Evolutionary conservation across 495 filamentous ascomycete species (phyloP).

Genomic region (Immersiella caudata): DNA sequence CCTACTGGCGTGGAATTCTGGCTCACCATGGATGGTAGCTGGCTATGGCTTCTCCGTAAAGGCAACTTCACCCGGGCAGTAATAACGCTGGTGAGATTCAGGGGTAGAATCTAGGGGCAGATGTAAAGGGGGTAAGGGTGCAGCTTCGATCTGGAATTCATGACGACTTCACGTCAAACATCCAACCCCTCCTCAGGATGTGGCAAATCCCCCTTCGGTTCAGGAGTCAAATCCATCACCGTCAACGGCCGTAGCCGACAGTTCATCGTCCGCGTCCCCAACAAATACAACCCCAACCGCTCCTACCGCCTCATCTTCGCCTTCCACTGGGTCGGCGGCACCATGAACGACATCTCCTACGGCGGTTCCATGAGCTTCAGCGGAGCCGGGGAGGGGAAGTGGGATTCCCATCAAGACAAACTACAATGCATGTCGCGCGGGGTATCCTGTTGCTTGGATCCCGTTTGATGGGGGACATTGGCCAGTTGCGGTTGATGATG

Average conservation of each 20-base stretch:
- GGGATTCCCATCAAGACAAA: slow-evolving; percentile 37
- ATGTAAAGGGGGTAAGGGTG: too few relatives aligned
- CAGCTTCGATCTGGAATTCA: too few relatives aligned
- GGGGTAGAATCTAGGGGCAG: too few relatives aligned
- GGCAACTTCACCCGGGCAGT: too few relatives aligned
- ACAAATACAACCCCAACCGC: slow-evolving; percentile 45
- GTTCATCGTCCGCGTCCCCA: slow-evolving; percentile 46
- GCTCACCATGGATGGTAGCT: too few relatives aligned
- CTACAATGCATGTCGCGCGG: slow-evolving; percentile 30
- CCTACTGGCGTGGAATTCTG: too few relatives aligned
- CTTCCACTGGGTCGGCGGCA: slow-evolving; percentile 46
- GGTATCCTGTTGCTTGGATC: slow-evolving; percentile 35
- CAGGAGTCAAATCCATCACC: slow-evolving; percentile 37
- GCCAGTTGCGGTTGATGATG: slow-evolving; percentile 23
- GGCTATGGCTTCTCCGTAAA: too few relatives aligned
- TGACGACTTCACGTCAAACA: too few relatives aligned
- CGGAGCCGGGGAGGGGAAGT: slow-evolving; percentile 33
- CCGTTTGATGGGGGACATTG: slow-evolving; percentile 26
- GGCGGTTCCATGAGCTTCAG: slow-evolving; percentile 49
- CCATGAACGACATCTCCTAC: slow-evolving; percentile 43
- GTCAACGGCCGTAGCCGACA: slow-evolving; percentile 35
- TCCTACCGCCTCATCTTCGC: slow-evolving; percentile 46
- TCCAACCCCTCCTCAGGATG: slow-evolving; percentile 40
- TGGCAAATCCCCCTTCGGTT: slow-evolving; percentile 40
- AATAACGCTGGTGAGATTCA: too few relatives aligned